Base-by-base conservation (phyloP, 352 stramenopile species). In the Phytophthora macrochlamydospora region DNA sequence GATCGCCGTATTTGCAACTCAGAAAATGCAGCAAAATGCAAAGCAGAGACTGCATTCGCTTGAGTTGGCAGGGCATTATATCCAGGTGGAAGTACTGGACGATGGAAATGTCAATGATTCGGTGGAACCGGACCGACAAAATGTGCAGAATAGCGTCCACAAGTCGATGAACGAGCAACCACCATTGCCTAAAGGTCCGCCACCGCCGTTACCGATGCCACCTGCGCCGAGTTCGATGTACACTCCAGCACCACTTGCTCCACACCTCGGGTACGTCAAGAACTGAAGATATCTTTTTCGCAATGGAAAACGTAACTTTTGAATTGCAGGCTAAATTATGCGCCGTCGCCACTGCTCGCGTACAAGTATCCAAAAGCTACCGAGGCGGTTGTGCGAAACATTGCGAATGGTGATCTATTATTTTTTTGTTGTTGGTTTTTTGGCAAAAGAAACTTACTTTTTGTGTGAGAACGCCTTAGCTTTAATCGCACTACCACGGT, bases 341-440 rank as follows among this genome's bases (percentile, higher is more conserved):
- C 87, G 11, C 85, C 90, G 31, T 95, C 88, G 3, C 90, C 88
- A 7, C 49, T 95, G 31, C 70, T 97, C 2, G 84, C 85, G 62
- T 97, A 97, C 80, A 94, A 94, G 56, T 97, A 97, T 58, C 90
- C 90, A 14, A 86, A 79, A 61, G 87, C 88, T 7, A 88, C 67
- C 3, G 84, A 92, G 40, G 75, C 65, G 30, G 89, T 95, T 59
- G 85, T 96, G 32, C 67, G 77, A 56, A 97, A 97, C 65, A 94
- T 97, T 54, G 86, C 89, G 3, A 96, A 97, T 51, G 90, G 90
- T 97, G 54, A 24, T 24, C 18, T 24, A 24, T 24, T 24, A 24
- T 24, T 24, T 24, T 24, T 24, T 24, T 24, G 18, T n/a, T n/a
- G 18, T 24, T n/a, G n/a, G n/a, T n/a, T n/a, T 24, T 24, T 24